These are phyloP conservation scores for Termitomyces sp. DNA, from an alignment of 768 basidiomycete genomes.

Conservation along the genomic window DNA sequence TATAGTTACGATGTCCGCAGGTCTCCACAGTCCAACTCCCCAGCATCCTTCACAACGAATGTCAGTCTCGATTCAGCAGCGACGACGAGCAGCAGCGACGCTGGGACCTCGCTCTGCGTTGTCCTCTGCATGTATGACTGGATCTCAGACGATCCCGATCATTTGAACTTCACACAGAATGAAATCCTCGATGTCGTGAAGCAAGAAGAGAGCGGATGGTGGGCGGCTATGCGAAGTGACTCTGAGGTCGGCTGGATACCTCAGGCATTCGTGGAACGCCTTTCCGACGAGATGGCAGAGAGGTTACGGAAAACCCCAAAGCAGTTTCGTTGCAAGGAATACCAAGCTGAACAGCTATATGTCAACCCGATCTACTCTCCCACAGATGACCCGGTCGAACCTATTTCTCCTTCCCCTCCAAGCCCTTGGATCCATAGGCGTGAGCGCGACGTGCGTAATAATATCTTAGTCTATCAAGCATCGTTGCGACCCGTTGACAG, in stretches of 20 bases:
- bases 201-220: slow-evolving; percentile 75
- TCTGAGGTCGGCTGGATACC: slow-evolving; percentile 76
- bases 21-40: slow-evolving; percentile 30
- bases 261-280: slow-evolving; percentile 57
- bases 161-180: slow-evolving; percentile 59
- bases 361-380: slow-evolving; percentile 27
- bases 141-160: slow-evolving; percentile 53
- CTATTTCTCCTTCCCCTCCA: slow-evolving; percentile 4
- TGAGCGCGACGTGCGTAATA: background rate
- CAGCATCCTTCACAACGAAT: slow-evolving; percentile 29
- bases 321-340: slow-evolving; percentile 44
- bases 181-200: slow-evolving; percentile 69
- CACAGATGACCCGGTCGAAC: slow-evolving; percentile 18
- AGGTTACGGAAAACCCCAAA: slow-evolving; percentile 40
- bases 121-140: slow-evolving; percentile 72
- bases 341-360: slow-evolving; percentile 43
- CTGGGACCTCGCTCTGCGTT: slow-evolving; percentile 38
- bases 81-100: slow-evolving; percentile 23
- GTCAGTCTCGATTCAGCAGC: slow-evolving; percentile 25
- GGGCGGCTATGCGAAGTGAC: slow-evolving; percentile 62
- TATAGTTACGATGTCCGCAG: slow-evolving; percentile 25
- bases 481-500: slow-evolving; percentile 2
- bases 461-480: background rate
- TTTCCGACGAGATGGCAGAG: slow-evolving; percentile 50
- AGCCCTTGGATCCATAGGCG: background rate